Evolutionary conservation across 306 rosid genomes (phyloP), one percentile per base, ranked within the genome.

Genomic region (Ammopiptanthus mongolicus): DNA sequence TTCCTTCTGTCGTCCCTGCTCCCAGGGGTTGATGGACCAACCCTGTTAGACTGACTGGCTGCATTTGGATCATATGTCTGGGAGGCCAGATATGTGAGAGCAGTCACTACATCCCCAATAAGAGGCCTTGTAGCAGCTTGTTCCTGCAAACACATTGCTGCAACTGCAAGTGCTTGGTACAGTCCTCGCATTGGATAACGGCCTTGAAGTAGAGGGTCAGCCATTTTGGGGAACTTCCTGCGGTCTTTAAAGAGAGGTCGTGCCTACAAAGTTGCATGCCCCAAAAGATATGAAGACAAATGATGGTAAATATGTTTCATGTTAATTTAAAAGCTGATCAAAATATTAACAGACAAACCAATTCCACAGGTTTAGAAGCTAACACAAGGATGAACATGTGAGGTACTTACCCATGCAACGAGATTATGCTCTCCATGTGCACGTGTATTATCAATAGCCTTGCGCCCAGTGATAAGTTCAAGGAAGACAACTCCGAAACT

Each of bases 141-240:
- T 64, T 91, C 98, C 81, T 93, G 98, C 81, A 93, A 83, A 81
- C 98, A 93, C 98, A 93, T 93, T 56, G 98, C 98, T 57, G 98
- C 98, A 84, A 93, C 98, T 15, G 98, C 98, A 50, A 91, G 93
- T 63, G 98, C 98, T 83, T 93, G 98, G 80, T 93, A 93, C 52
- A 93, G 93, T 57, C 97, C 98, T 57, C 98, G 87, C 91, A 88
- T 89, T 21, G 98, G 98, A 70, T 91, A 93, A 18, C 82, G 87
- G 7, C 98, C 98, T 80, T 93, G 93, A 56, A 93, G 88, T 62
- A 93, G 89, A 19, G 98, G 98, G 57, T 93, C 98, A 4, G 96
- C 98, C 98, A 93, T 91, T 85, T 89, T 93, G 4, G 98, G 97
- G 75, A 93, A 93, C 80, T 93, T 93, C 71, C 93, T 75, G 4